These are phyloP conservation scores for Colletotrichum magnum DNA, from an alignment of 2,329 filamentous ascomycete species.

Conservation along the genomic window DNA sequence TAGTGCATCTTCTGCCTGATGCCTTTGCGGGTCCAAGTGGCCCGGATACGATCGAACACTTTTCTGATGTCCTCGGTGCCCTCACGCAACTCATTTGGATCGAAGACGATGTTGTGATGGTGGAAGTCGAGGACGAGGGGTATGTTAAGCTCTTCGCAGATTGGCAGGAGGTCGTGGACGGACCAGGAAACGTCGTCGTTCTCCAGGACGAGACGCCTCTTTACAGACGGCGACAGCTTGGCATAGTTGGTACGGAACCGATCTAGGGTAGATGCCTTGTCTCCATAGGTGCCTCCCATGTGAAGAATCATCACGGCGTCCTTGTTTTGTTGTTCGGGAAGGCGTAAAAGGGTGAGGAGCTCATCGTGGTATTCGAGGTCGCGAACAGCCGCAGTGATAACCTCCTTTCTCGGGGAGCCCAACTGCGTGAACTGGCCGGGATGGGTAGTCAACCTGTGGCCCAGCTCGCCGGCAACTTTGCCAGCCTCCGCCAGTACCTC, in stretches of 20 bases:
- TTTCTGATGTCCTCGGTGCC: conserved; percentile 85
- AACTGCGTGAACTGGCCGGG: conserved; percentile 95
- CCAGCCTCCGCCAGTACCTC: conserved; percentile 84
- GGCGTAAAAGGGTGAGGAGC: conserved; percentile 80
- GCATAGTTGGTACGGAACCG: conserved; percentile 84
- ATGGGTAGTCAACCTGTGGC: conserved; percentile 90
- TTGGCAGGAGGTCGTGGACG: conserved; percentile 90
- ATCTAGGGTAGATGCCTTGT: conserved; percentile 83
- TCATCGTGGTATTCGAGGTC: conserved; percentile 93
- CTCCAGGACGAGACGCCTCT: conserved; percentile 87
- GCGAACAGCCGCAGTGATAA: conserved; percentile 82
- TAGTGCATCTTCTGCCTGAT: conserved; percentile 99
- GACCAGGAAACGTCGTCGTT: conserved; percentile 95
- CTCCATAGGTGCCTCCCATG: conserved; percentile 91
- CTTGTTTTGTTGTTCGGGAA: conserved; percentile 83
- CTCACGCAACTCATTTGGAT: conserved; percentile 79
- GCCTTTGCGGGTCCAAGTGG: conserved; percentile 86
- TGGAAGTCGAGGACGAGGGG: conserved; percentile 94
- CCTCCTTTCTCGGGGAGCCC: conserved; percentile 83
- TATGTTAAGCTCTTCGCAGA: conserved; percentile 95
- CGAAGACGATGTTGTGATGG: conserved; percentile 95
- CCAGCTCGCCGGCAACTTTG: conserved; percentile 80
- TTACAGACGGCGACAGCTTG: conserved; percentile 76
- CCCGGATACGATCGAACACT: conserved; percentile 82
- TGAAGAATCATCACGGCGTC: conserved; percentile 97